A percentile compares a stretch with the other conserved stretches of the same genome.
Evolutionary conservation across 495 filamentous ascomycete genomes (phyloP).

Genomic region (Evernia prunastri): DNA sequence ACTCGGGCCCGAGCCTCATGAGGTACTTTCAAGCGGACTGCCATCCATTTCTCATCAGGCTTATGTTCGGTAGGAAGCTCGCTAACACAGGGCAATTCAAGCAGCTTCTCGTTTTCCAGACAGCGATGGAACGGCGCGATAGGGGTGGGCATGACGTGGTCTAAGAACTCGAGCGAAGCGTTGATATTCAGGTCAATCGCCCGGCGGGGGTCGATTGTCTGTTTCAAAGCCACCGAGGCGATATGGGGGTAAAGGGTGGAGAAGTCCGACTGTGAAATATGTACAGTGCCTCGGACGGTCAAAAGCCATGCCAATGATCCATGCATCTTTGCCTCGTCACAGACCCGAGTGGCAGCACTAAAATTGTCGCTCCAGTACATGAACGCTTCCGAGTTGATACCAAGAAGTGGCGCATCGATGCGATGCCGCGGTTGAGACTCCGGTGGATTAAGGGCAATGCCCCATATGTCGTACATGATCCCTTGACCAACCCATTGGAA

Average conservation of each 20-base stretch:
- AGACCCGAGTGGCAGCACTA: slow-evolving; percentile 42
- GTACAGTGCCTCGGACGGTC: slow-evolving; percentile 53
- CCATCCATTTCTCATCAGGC: slow-evolving; percentile 42
- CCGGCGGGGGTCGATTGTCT: slow-evolving; percentile 48
- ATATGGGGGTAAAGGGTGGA: slow-evolving; percentile 52
- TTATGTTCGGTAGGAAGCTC: slow-evolving; percentile 38
- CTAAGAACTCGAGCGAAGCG: slow-evolving; percentile 47
- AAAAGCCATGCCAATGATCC: slow-evolving; percentile 49
- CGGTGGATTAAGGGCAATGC: slow-evolving; percentile 35
- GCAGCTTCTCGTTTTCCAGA: slow-evolving; percentile 39
- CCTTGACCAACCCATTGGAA: slow-evolving; percentile 50
- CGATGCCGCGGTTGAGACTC: slow-evolving; percentile 34
- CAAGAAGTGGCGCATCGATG: slow-evolving; percentile 46
- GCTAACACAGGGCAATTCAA: slow-evolving; percentile 32
- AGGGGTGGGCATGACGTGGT: slow-evolving; percentile 33
- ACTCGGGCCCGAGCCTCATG: slow-evolving; percentile 41
- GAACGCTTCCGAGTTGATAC: slow-evolving; percentile 56
- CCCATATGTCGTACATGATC: slow-evolving; percentile 55
- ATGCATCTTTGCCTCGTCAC: slow-evolving; percentile 43
- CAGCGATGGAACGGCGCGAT: slow-evolving; percentile 24
- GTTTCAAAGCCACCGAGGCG: slow-evolving; percentile 50
- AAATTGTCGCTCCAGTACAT: slow-evolving; percentile 56
- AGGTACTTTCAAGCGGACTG: slow-evolving; percentile 40
- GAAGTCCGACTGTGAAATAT: slow-evolving; percentile 54
- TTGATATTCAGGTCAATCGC: slow-evolving; percentile 53